phyloP scores from a whole-genome alignment of 768 basidiomycete species.

The Tubosaeta brunneosetosa region DNA sequence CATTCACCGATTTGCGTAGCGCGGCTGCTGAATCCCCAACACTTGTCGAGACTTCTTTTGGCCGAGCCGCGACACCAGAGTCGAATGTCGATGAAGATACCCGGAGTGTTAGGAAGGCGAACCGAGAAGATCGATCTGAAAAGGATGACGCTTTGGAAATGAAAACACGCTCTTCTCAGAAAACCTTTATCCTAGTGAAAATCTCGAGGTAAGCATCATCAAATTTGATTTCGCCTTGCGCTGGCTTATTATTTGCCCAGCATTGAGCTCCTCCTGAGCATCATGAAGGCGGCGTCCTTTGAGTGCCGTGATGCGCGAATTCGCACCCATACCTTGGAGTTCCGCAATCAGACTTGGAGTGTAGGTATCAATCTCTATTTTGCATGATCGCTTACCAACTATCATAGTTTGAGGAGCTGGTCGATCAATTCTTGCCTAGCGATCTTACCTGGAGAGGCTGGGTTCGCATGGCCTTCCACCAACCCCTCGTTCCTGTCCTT shows the following conservation, averaged over 20 bases:
- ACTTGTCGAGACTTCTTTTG: conserved; percentile 6
- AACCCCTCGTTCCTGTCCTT: conserved; percentile 71
- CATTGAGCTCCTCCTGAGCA: conserved; percentile 68
- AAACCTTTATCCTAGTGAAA: conserved; percentile 77
- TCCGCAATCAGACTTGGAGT: conserved; percentile 79
- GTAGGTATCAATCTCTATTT: conserved; percentile 40
- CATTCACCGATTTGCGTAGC: conserved; percentile 63
- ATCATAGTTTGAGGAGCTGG: conserved; percentile 68
- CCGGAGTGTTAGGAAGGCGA: conserved; percentile 12
- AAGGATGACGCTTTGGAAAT: conserved; percentile 71
- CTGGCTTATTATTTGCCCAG: conserved; percentile 33
- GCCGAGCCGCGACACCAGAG: conserved; percentile 14
- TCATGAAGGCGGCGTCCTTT: conserved; percentile 81
- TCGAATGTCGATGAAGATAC: conserved; percentile 19
- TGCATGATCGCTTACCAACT: conserved; percentile 4
- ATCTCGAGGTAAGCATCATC: conserved; percentile 54
- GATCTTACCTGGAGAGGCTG: conserved; percentile 77
- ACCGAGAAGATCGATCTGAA: conserved; percentile 16
- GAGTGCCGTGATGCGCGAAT: conserved; percentile 76
- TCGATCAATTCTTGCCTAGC: conserved; percentile 75
- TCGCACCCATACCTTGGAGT: conserved; percentile 74
- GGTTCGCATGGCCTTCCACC: conserved; percentile 80
- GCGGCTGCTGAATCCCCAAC: conserved; percentile 35
- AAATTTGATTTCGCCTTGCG: not conserved
- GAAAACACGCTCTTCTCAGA: conserved; percentile 75